These are phyloP conservation scores for Myriosclerotinia curreyana DNA, from an alignment of 2,329 filamentous ascomycete species.

Conservation along the genomic window DNA sequence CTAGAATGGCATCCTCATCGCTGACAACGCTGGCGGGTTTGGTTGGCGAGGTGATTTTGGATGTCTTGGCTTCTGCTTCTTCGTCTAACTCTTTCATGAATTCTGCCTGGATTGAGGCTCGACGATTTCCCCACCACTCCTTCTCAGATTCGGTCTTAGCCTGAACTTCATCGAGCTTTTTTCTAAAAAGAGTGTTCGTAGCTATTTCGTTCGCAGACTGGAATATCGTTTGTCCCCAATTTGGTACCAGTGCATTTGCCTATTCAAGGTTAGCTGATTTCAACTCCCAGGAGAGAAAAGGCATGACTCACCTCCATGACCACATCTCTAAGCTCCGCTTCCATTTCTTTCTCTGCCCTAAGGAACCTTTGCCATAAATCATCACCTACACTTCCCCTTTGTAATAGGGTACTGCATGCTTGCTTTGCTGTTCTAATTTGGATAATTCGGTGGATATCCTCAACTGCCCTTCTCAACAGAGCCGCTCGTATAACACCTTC, in stretches of 20 bases:
- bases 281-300: not conserved
- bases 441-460: conserved; percentile 90
- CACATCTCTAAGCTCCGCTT: conserved; percentile 91
- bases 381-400: conserved; percentile 90
- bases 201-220: conserved; percentile 96
- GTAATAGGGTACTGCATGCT: conserved; percentile 76
- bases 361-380: conserved; percentile 92
- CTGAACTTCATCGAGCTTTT: conserved; percentile 72
- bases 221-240: conserved; percentile 95
- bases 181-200: conserved; percentile 74
- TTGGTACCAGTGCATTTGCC: conserved; percentile 85
- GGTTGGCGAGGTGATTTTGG: conserved; percentile 39
- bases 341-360: conserved; percentile 94
- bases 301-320: conserved; percentile 70
- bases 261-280: conserved; percentile 42
- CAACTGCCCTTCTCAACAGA: conserved; percentile 80
- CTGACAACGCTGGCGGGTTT: conserved; percentile 49
- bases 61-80: conserved; percentile 47
- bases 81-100: conserved; percentile 84
- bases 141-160: conserved; percentile 69
- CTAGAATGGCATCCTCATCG: conserved; percentile 74
- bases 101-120: conserved; percentile 66
- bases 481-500: conserved; percentile 85
- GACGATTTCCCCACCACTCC: conserved; percentile 89
- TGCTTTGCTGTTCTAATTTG: conserved; percentile 86